Evolutionary conservation across 768 basidiomycete genomes (phyloP).

Genomic region (Tremella fuciformis): DNA sequence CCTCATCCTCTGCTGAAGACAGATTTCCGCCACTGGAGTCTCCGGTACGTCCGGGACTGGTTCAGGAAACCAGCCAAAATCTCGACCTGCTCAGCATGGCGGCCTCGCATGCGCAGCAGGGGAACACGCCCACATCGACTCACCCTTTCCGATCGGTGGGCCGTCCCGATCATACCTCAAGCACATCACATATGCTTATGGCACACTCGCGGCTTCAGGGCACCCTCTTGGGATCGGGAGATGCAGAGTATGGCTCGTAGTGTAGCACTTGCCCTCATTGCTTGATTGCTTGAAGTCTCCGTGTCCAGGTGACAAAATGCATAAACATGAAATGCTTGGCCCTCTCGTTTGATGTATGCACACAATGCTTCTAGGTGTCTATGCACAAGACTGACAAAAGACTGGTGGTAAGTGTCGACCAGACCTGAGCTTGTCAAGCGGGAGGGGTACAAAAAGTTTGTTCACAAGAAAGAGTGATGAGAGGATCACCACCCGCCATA

Average conservation of each 20-base stretch:
- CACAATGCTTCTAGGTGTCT: not conserved
- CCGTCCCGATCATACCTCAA: not conserved
- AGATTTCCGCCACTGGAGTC: not conserved
- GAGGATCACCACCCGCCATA: conserved; percentile 1
- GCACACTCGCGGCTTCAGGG: not conserved
- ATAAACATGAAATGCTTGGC: conserved; percentile 1
- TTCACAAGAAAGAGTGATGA: not conserved
- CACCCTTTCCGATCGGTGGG: not conserved
- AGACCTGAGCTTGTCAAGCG: not conserved
- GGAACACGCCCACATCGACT: not conserved
- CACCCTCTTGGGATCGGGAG: not conserved
- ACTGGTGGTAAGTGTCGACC: not conserved
- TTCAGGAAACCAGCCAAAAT: not conserved
- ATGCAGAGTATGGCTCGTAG: not conserved
- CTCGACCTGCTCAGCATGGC: conserved; percentile 8
- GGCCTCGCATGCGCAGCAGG: not conserved
- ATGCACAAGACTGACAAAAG: not conserved
- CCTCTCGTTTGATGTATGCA: not conserved
- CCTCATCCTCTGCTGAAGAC: not conserved
- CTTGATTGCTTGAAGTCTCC: no score
- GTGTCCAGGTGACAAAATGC: conserved; percentile 1
- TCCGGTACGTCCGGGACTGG: not conserved
- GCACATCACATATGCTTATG: not conserved
- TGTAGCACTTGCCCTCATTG: not conserved
- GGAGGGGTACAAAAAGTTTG: not conserved